A percentile compares a stretch with the other conserved stretches of the same genome.
Evolutionary conservation across 371 early-diverging fungal species (phyloP).

Genomic region (Phascolomyces articulosus): DNA sequence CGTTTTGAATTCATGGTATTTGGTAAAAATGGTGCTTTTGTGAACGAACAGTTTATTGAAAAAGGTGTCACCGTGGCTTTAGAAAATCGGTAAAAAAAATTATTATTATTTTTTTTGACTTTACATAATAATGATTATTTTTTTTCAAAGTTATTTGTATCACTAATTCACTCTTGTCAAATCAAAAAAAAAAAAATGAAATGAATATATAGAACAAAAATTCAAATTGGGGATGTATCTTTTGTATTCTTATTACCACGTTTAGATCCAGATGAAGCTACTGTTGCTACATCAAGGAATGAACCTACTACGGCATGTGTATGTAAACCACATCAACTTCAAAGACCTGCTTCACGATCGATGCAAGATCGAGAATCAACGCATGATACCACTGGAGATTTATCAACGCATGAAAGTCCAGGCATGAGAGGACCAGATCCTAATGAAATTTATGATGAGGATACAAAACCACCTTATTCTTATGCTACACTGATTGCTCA

Average conservation of each 20-base stretch:
- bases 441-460: conserved; percentile 7
- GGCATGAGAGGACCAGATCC: not conserved
- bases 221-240: conserved; percentile 80
- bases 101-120: not conserved
- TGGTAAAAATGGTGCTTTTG: conserved; percentile 91
- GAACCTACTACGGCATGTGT: conserved; percentile 27
- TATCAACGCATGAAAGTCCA: not conserved
- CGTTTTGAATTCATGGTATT: conserved; percentile 80
- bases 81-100: conserved; percentile 57
- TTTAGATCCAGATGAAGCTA: conserved; percentile 44
- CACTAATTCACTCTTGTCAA: too few species aligned
- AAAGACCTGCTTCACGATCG: conserved; percentile 20
- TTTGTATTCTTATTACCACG: conserved; percentile 76
- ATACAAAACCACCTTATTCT: conserved; percentile 77
- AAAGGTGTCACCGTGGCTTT: conserved; percentile 73
- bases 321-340: conserved; percentile 38
- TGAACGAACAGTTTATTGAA: conserved; percentile 76
- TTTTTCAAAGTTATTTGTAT: too few species aligned
- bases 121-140: not conserved
- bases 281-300: conserved; percentile 17
- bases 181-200: too few species aligned
- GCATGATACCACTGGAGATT: not conserved
- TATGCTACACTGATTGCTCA: conserved; percentile 88
- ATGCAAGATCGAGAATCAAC: conserved; percentile 1
- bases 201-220: conserved; percentile 55